phyloP scores from a whole-genome alignment of 805 yeast genomes.

The Saccharomycopsis sp. region DNA sequence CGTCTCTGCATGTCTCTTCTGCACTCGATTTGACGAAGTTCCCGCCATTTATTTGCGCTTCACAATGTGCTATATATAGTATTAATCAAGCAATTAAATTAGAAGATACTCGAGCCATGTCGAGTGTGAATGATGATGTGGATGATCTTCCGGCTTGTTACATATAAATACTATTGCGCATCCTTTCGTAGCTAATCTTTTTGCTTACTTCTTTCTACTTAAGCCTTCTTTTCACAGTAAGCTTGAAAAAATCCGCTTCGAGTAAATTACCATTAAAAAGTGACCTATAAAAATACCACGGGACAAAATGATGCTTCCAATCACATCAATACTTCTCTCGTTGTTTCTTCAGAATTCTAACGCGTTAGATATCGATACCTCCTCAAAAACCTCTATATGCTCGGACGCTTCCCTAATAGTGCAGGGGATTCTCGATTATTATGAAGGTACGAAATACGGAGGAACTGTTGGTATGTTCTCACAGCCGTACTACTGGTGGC shows the following conservation, averaged over 20 bases:
- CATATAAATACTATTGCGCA: background rate
- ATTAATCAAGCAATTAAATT: background rate
- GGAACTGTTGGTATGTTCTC: constrained; percentile 43
- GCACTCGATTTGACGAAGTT: background rate
- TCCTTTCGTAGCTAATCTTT: background rate
- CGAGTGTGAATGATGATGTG: background rate
- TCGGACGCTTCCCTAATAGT: constrained; percentile 33
- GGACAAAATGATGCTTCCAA: background rate
- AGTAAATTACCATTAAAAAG: no score
- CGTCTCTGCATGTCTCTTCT: constrained; percentile 2
- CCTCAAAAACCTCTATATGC: constrained; percentile 33
- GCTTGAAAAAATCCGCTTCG: background rate
- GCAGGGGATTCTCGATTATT: constrained; percentile 40
- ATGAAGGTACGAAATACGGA: constrained; percentile 36
- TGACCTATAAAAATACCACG: background rate
- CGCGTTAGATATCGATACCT: constrained; percentile 25
- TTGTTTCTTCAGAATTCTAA: background rate
- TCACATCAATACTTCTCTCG: background rate
- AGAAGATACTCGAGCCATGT: background rate
- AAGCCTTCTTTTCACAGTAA: background rate
- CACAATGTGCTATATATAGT: background rate
- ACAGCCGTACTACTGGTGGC: constrained; percentile 47
- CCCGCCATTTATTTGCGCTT: background rate
- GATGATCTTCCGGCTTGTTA: background rate
- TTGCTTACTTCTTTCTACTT: no score